Evolutionary conservation across 2,329 filamentous ascomycete genomes (phyloP).

Genomic region (Nannizziopsis arthrosporioides): DNA sequence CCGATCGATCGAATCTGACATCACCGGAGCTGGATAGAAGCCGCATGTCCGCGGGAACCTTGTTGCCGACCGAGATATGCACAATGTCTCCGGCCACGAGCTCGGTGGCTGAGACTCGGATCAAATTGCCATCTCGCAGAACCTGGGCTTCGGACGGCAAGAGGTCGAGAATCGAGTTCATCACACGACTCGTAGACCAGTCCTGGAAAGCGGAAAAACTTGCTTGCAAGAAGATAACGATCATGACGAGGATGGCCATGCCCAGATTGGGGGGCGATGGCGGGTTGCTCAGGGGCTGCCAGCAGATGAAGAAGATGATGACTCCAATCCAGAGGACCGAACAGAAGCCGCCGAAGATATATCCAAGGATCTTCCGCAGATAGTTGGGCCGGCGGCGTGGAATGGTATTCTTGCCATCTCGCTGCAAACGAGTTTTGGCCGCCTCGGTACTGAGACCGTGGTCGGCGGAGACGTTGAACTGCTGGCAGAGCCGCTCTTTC

Average conservation of each 20-base stretch:
- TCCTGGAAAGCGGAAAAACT: slow-evolving; percentile 61
- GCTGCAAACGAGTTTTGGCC: slow-evolving; percentile 43
- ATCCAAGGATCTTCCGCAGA: slow-evolving; percentile 49
- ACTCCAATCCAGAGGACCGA: slow-evolving; percentile 57
- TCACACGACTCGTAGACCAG: slow-evolving; percentile 64
- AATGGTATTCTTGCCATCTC: slow-evolving; percentile 58
- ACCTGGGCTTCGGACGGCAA: slow-evolving; percentile 60
- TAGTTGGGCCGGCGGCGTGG: slow-evolving; percentile 54
- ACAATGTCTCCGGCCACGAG: slow-evolving; percentile 66
- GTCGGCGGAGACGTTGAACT: slow-evolving; percentile 47
- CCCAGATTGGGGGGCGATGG: slow-evolving; percentile 58
- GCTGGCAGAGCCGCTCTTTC: slow-evolving; percentile 46
- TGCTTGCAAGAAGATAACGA: slow-evolving; percentile 60
- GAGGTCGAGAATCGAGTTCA: slow-evolving; percentile 69
- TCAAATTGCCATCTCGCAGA: slow-evolving; percentile 48
- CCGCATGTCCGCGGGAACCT: slow-evolving; percentile 62
- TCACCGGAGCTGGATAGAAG: slow-evolving; percentile 59
- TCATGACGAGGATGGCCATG: slow-evolving; percentile 59
- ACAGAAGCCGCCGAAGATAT: slow-evolving; percentile 73
- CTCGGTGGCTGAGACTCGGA: slow-evolving; percentile 44
- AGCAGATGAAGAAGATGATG: slow-evolving; percentile 65
- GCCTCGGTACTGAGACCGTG: slow-evolving; percentile 51
- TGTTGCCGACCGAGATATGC: slow-evolving; percentile 58
- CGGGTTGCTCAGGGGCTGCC: slow-evolving; percentile 61
- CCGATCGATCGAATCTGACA: slow-evolving; percentile 60